phyloP scores from a whole-genome alignment of 2,329 filamentous ascomycete genomes.

The Penicillium sp. region DNA sequence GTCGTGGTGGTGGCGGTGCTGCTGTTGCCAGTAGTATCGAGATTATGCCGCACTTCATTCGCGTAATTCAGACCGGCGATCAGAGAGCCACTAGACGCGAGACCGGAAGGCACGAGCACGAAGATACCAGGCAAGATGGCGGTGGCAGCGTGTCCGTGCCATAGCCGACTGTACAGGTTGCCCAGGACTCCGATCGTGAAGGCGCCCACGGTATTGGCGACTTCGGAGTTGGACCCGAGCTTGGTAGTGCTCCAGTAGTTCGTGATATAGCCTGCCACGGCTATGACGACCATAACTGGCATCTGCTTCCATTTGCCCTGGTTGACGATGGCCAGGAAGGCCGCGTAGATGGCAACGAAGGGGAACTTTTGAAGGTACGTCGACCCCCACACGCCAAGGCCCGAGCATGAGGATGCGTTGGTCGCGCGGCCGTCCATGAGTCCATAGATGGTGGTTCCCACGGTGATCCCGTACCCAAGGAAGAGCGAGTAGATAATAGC shows the following conservation, averaged over 20 bases:
- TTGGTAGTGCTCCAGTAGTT: slow-evolving; percentile 70
- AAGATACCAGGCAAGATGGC: slow-evolving; percentile 89
- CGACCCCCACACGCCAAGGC: slow-evolving; percentile 49
- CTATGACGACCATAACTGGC: slow-evolving; percentile 73
- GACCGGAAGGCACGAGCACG: slow-evolving; percentile 61
- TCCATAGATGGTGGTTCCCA: slow-evolving; percentile 63
- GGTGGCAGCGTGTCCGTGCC: slow-evolving; percentile 78
- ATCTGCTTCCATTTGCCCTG: slow-evolving; percentile 79
- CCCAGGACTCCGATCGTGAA: slow-evolving; percentile 76
- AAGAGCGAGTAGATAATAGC: slow-evolving; percentile 72
- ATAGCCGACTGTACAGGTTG: slow-evolving; percentile 70
- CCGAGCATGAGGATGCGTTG: slow-evolving; percentile 50
- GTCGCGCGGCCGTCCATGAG: slow-evolving; percentile 57
- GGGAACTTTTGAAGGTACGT: slow-evolving; percentile 58
- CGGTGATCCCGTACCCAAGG: slow-evolving; percentile 69
- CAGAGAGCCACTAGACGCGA: slow-evolving; percentile 58
- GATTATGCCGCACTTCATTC: slow-evolving; percentile 49
- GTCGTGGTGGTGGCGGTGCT: slow-evolving; percentile 21
- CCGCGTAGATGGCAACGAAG: slow-evolving; percentile 72
- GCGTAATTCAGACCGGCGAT: slow-evolving; percentile 59
- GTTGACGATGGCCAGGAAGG: slow-evolving; percentile 76
- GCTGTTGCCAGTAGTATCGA: slow-evolving; percentile 25
- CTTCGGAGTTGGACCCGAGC: slow-evolving; percentile 69
- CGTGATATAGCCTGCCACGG: slow-evolving; percentile 70
- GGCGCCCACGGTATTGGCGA: slow-evolving; percentile 75